Conservation (phyloP, 768 basidiomycete genomes). For the Scleroderma citrinum region DNA sequence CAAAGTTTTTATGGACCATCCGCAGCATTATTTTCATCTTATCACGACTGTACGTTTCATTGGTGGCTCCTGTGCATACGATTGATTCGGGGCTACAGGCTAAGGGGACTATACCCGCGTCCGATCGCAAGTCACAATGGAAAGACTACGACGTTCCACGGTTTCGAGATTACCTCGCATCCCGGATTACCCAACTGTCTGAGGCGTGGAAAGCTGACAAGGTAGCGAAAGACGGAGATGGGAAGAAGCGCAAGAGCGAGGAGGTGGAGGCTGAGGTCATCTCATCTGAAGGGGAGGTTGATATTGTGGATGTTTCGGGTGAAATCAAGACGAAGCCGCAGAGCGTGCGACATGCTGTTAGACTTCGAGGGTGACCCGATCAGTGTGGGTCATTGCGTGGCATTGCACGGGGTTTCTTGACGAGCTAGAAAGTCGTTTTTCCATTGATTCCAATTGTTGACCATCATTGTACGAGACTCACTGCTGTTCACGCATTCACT, state of each 20-base stretch:
- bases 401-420: no score
- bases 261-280: constrained; percentile 16
- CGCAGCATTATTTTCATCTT: constrained; percentile 41
- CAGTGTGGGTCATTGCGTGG: neutral
- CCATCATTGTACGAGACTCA: constrained; percentile 3
- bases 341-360: constrained; percentile 14
- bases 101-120: constrained; percentile 28
- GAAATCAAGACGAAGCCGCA: constrained; percentile 4
- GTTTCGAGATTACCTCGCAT: constrained; percentile 41
- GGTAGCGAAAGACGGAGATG: constrained; percentile 31
- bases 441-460: neutral
- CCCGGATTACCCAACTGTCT: constrained; percentile 44
- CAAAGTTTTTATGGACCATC: constrained; percentile 64
- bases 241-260: constrained; percentile 24
- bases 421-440: constrained; percentile 3
- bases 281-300: constrained; percentile 36
- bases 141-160: constrained; percentile 38
- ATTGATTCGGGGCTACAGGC: constrained; percentile 15
- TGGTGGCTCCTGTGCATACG: neutral
- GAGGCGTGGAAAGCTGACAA: constrained; percentile 45
- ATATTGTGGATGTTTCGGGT: constrained; percentile 30
- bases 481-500: constrained; percentile 1
- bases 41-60: constrained; percentile 34
- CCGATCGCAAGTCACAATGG: constrained; percentile 47
- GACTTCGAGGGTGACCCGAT: constrained; percentile 22